Evolutionary conservation across 2,329 filamentous ascomycete species (phyloP).

Genomic region (Bipolaris bicolor): DNA sequence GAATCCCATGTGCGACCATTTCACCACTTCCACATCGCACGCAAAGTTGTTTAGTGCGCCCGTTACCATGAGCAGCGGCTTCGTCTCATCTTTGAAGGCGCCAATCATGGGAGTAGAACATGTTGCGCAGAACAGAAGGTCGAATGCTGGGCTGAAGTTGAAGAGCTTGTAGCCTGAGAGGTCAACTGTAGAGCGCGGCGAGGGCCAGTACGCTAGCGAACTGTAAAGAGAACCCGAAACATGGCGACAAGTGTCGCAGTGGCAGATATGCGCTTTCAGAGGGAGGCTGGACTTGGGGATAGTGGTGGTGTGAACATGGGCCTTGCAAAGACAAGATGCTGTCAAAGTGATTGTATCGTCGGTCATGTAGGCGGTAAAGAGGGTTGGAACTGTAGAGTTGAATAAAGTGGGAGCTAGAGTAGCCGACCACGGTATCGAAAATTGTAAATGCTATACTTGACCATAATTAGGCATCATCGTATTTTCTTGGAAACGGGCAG

Average conservation of each 20-base stretch:
- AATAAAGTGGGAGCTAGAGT: not conserved
- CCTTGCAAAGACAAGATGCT: conserved; percentile 56
- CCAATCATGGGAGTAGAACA: conserved; percentile 57
- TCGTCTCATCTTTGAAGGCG: conserved; percentile 25
- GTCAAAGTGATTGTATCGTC: conserved; percentile 36
- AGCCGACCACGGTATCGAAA: not conserved
- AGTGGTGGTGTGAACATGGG: conserved; percentile 49
- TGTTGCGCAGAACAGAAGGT: conserved; percentile 52
- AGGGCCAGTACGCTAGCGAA: conserved; percentile 48
- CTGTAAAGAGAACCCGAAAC: conserved; percentile 53
- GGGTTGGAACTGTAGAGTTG: not conserved
- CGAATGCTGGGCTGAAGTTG: conserved; percentile 43
- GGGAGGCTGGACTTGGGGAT: conserved; percentile 50
- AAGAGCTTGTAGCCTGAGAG: conserved; percentile 46
- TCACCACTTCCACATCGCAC: conserved; percentile 18
- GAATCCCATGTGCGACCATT: conserved; percentile 51
- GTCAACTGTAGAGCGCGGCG: conserved; percentile 37
- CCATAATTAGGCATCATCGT: not conserved
- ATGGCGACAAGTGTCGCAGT: conserved; percentile 60
- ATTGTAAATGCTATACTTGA: not conserved
- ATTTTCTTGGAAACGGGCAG: not conserved
- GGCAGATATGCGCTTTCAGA: conserved; percentile 53
- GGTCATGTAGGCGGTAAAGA: conserved; percentile 13
- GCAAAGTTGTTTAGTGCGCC: conserved; percentile 48
- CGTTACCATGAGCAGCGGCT: conserved; percentile 46